Conservation (phyloP, 2,329 filamentous ascomycete genomes). For the Neocatenulostroma microsporum region DNA sequence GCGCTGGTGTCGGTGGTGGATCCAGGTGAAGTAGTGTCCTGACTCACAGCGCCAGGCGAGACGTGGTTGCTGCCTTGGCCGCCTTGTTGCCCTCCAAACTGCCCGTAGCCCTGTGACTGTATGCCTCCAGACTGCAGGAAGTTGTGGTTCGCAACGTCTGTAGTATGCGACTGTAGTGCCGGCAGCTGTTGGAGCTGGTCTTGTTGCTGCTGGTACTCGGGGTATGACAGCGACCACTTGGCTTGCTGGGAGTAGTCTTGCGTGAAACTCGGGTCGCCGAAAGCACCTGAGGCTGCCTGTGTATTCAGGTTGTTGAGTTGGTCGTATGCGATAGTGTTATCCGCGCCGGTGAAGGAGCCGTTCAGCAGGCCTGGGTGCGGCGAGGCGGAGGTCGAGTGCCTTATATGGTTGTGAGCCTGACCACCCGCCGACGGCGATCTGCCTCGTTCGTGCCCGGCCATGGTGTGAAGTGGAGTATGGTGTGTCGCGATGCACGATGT, state of each 20-base stretch:
- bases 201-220: slow-evolving; percentile 24
- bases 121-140: slow-evolving; percentile 31
- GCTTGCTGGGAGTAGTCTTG: slow-evolving; percentile 38
- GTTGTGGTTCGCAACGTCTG: slow-evolving; percentile 34
- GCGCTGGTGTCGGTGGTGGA: slow-evolving; percentile 34
- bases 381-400: slow-evolving; percentile 23
- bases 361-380: slow-evolving; percentile 19
- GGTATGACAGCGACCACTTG: slow-evolving; percentile 37
- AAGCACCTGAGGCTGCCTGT: slow-evolving; percentile 16
- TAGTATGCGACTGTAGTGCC: slow-evolving; percentile 24
- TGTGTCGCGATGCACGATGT: too few species aligned
- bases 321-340: slow-evolving; percentile 11
- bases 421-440: neutral
- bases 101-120: slow-evolving; percentile 46
- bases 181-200: slow-evolving; percentile 31
- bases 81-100: slow-evolving; percentile 9
- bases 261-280: slow-evolving; percentile 30
- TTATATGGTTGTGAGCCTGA: slow-evolving; percentile 19
- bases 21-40: slow-evolving; percentile 27
- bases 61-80: slow-evolving; percentile 16
- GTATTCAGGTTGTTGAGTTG: slow-evolving; percentile 18
- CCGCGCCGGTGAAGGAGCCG: slow-evolving; percentile 14
- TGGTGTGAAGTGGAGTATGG: too few species aligned
- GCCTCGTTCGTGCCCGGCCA: slow-evolving; percentile 2
- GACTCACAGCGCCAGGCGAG: slow-evolving; percentile 19